Conservation (phyloP, 495 filamentous ascomycete species). For the Neurospora sp. region DNA sequence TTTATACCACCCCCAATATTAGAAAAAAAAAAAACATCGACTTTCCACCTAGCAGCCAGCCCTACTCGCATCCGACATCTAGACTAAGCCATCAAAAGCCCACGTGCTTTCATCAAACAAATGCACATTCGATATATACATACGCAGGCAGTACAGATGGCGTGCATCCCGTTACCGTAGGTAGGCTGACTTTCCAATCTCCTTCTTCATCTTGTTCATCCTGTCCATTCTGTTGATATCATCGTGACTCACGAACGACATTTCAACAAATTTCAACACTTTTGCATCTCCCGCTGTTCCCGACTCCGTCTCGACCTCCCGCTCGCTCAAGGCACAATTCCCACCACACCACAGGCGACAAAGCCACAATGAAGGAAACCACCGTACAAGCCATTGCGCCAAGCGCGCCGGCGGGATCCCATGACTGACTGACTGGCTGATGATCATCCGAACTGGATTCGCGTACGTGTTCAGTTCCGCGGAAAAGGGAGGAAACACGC, state of each 20-base stretch:
- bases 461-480: background rate
- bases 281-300: background rate
- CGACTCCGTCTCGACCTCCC: background rate
- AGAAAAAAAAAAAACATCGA: background rate
- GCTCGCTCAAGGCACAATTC: background rate
- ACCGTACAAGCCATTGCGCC: background rate
- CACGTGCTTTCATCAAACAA: background rate
- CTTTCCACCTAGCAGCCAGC: background rate
- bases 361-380: background rate
- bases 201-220: background rate
- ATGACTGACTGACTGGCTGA: background rate
- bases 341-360: too few relatives aligned
- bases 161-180: background rate
- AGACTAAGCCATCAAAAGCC: background rate
- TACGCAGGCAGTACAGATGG: background rate
- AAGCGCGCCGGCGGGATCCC: background rate
- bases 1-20: background rate
- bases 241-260: background rate
- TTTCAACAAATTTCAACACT: background rate
- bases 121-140: background rate
- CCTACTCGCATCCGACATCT: background rate
- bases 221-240: background rate
- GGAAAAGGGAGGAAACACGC: background rate
- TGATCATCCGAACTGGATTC: background rate
- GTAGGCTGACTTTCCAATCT: background rate